Evolutionary conservation across 208 protist genomes (phyloP).

Genomic region (Borovskyia barvae): DNA sequence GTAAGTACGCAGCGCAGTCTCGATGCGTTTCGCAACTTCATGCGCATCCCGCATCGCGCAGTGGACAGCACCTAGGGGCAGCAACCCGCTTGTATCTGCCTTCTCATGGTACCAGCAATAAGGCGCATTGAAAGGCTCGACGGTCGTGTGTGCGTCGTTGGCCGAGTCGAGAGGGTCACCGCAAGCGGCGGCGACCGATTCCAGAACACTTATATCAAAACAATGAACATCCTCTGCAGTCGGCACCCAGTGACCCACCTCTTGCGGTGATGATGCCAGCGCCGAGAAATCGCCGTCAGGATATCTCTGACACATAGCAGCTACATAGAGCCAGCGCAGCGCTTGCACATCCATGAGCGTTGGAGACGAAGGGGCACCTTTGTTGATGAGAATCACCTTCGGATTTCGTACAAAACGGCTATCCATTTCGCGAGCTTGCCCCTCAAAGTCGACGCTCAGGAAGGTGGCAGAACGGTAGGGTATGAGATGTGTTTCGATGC

Average conservation of each 20-base stretch:
- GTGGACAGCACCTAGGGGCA: constrained; percentile 5
- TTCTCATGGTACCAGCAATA: constrained; percentile 26
- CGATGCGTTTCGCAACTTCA: constrained; percentile 9
- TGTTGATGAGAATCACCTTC: constrained; percentile 59
- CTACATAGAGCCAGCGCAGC: constrained; percentile 56
- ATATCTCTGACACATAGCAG: constrained; percentile 14
- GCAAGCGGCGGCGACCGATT: constrained; percentile 6
- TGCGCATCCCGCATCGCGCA: constrained; percentile 21
- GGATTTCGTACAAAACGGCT: constrained; percentile 19
- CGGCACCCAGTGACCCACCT: constrained; percentile 14
- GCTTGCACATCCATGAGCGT: constrained; percentile 48
- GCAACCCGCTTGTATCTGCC: too few relatives aligned
- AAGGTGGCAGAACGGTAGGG: constrained; percentile 43
- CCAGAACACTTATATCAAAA: constrained; percentile 39
- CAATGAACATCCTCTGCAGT: constrained; percentile 30
- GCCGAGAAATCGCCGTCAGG: neutral
- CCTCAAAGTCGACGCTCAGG: constrained; percentile 35
- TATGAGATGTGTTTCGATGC: constrained; percentile 32
- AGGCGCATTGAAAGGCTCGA: neutral
- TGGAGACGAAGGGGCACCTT: constrained; percentile 24
- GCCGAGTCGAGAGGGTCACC: too few relatives aligned
- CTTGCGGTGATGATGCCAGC: neutral
- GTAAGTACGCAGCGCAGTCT: neutral
- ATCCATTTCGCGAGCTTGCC: constrained; percentile 12
- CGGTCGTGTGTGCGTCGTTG: neutral